Base-by-base conservation (phyloP, 23 red algal species). In the Agarophyton chilense region DNA sequence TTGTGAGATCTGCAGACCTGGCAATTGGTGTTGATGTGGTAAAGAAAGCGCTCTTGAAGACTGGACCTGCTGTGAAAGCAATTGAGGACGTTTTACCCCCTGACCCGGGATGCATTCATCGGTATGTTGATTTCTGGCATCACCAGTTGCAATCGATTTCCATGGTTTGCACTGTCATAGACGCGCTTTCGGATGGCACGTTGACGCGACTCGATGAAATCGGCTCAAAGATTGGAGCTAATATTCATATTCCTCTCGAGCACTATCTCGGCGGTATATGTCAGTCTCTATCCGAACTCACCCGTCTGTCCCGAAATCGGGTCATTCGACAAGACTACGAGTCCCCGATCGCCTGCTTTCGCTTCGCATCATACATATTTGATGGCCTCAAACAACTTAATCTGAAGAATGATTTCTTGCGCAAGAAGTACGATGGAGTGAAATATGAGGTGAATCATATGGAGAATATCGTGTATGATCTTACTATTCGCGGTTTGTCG, bases 371-470 rank as follows among this genome's bases (percentile, higher is more conserved):
- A 14, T 47, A 94, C 24, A 73, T 98, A 16, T 83, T 85, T 51
- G 92, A 88, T 26, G 96, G 79, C 21, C 86, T 94, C 51, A 79
- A 90, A 71, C 72, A 86, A 53, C 57, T 98, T 13, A 98, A 95
- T 81, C 91, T 98, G 32, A 79, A 92, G 52, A 98, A 98, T 55
- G 96, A 98, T 83, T 52, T 65, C 73, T 52, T 98, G n/a, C 75
- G 96, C 21, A 86, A 93, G 41, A 71, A 81, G 35, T 98, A 89
- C 25, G 96, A 98, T 43, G 96, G 91, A 2, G 52, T 98, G 18
- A 98, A 98, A 79, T 98, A 98, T 60, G 91, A 94, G 11, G 67
- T 98, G 8, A 89, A 95, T 46, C 82, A 74, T 40, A 50, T 98
- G 10, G 92, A 93, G 31, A 79, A 94, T 39, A 81, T 98, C 24